phyloP scores from a whole-genome alignment of 225 moss, liverwort and hornwort genomes.

The Straminergon stramineum region DNA sequence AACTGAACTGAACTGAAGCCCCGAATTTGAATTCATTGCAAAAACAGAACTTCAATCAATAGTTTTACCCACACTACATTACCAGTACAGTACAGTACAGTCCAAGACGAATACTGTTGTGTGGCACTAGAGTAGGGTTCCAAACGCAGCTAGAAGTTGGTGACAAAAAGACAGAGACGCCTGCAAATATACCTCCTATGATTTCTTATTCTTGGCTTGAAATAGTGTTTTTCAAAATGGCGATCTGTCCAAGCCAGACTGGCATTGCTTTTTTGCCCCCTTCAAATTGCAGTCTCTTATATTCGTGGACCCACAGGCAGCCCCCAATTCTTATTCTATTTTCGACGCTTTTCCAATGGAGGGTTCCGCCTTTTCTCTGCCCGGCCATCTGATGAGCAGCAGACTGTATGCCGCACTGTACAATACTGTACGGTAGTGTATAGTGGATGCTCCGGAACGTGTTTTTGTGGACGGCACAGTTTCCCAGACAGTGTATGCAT shows the following conservation, averaged over 20 bases:
- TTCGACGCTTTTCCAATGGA: background rate
- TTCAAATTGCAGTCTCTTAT: background rate
- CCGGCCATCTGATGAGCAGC: background rate
- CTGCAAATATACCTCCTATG: background rate
- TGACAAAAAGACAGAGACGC: background rate
- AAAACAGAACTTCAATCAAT: background rate
- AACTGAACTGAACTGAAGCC: rapidly evolving
- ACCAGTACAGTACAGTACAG: background rate
- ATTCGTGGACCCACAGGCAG: background rate
- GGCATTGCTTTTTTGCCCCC: background rate
- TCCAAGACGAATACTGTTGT: background rate
- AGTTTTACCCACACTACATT: background rate
- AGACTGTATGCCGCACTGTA: background rate
- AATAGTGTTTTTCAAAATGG: too few species aligned
- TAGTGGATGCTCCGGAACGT: background rate
- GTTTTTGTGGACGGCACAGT: background rate
- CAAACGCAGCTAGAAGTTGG: background rate
- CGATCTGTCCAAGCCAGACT: background rate
- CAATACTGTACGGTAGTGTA: background rate
- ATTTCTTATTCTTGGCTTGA: background rate
- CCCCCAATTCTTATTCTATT: background rate
- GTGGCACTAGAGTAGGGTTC: background rate
- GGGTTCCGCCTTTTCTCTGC: background rate
- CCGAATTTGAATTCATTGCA: too few species aligned
- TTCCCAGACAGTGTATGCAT: background rate